A percentile compares a stretch with the other conserved stretches of the same genome.
These are phyloP conservation scores for Solanum gracilifrons DNA, from an alignment of 257 asterid species.

Conservation along the genomic window DNA sequence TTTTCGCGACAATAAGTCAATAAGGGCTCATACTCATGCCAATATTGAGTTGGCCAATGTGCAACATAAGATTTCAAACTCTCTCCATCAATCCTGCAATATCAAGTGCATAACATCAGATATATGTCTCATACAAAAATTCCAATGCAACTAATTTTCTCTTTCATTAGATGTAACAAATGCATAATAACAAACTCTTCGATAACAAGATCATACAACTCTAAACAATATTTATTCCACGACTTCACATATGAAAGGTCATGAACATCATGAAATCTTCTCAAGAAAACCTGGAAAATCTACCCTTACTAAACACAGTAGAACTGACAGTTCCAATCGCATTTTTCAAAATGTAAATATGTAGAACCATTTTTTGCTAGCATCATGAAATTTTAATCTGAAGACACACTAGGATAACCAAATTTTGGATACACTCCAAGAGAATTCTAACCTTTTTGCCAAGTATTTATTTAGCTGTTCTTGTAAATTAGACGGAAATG, in stretches of 20 bases:
- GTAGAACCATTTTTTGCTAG: not conserved
- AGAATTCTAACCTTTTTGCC: conserved; percentile 37
- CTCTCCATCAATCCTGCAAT: conserved; percentile 69
- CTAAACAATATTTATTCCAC: not conserved
- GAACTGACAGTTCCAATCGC: not conserved
- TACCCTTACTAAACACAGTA: not conserved
- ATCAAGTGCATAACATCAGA: conserved; percentile 1
- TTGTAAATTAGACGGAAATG: conserved; percentile 63
- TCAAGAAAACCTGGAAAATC: not conserved
- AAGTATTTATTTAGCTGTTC: conserved; percentile 48
- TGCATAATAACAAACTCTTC: not conserved
- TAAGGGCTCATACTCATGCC: conserved; percentile 91
- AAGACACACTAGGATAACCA: not conserved
- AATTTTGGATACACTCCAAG: not conserved
- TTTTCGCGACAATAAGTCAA: conserved; percentile 64
- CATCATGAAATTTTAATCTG: not conserved
- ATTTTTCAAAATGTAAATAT: not conserved
- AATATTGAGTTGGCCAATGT: conserved; percentile 68
- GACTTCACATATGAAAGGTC: not conserved
- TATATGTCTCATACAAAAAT: not conserved
- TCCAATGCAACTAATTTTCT: not conserved
- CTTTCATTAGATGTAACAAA: not conserved
- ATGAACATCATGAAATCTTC: not conserved
- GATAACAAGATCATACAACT: not conserved
- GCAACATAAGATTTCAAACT: conserved; percentile 52